Percentiles rank a stretch among this genome's conserved stretches.
These are phyloP conservation scores for Globisporangium acanthophoron DNA, from an alignment of 352 stramenopile genomes.

Conservation along the genomic window DNA sequence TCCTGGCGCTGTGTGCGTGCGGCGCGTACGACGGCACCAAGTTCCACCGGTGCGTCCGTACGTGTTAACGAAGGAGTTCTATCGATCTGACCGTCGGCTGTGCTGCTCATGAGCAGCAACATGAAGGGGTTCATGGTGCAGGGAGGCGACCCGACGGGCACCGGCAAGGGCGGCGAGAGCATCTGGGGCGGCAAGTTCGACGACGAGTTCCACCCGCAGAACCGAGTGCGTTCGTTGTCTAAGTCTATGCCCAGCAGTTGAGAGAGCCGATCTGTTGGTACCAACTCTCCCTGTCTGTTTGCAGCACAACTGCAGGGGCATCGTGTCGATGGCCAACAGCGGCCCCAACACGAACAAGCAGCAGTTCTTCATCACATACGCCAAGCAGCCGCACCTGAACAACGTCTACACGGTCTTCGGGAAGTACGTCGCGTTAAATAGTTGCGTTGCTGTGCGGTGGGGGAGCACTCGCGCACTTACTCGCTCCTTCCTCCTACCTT, in stretches of 20 bases:
- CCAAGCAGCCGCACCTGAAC: slow-evolving; percentile 96
- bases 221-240: slow-evolving; percentile 35
- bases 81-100: background rate
- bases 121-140: slow-evolving; percentile 89
- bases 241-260: background rate
- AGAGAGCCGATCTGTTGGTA: background rate
- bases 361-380: slow-evolving; percentile 99
- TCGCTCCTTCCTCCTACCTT: background rate
- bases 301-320: slow-evolving; percentile 85
- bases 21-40: slow-evolving; percentile 88
- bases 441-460: background rate
- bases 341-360: slow-evolving; percentile 90
- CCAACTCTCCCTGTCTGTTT: background rate
- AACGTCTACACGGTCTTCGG: slow-evolving; percentile 98
- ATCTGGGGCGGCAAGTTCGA: slow-evolving; percentile 88
- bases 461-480: slow-evolving; percentile 1
- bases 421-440: slow-evolving; percentile 48
- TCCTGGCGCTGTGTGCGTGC: slow-evolving; percentile 92
- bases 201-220: slow-evolving; percentile 91
- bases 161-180: slow-evolving; percentile 86
- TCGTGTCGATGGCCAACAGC: slow-evolving; percentile 92
- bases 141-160: slow-evolving; percentile 88
- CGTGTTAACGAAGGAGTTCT: background rate
- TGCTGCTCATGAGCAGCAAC: slow-evolving; percentile 37
- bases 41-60: slow-evolving; percentile 75